Evolutionary conservation across 352 stramenopile species (phyloP), one percentile per base, ranked within the genome.

Genomic region (Hyaloperonospora brassicae): DNA sequence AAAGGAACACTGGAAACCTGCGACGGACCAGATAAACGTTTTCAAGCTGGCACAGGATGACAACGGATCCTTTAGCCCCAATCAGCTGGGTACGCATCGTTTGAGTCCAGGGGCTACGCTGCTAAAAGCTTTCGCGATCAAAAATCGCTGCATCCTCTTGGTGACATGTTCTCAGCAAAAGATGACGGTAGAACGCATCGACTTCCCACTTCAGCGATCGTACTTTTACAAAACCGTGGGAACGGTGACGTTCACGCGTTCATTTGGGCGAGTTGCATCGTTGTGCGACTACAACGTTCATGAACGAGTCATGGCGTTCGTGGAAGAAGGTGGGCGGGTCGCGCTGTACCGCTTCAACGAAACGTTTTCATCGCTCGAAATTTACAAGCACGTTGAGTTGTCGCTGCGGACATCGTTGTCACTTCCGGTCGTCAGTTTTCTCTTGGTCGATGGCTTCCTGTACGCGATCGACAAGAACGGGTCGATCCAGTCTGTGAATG

Each of bases 401-500:
- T 59, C 56, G 22, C 11, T 72, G 10, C 44, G 52, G 25, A 69
- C 52, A 9, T 66, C 60, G 14, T 45, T 69, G 45, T 27, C 9
- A n/a, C 52, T 72, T 13, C 60, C 60, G 24, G 60, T 59, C 0
- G 39, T 21, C n/a, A 41, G 63, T 24, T 34, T 68, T 5, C 49
- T 72, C 1, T 7, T 72, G 0, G 43, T 59, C 23, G 60, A 72
- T 50, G 59, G 48, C 1, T 57, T 25, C n/a, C 22, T 85, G 4
- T 72, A 71, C 25, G 49, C 74, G n/a, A 66, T 51, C 6, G 74
- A 80, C 31, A 36, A 24, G 2, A 55, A 57, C 10, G 62, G 66
- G 5, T 55, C 52, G 0, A 60, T 71, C 2, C 73, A 82, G 40
- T 72, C 66, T 10, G 52, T 84, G 8, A 79, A 76, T 41, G 22